phyloP scores from a whole-genome alignment of 2,329 filamentous ascomycete species.

The Pseudofabraea citricarpa region DNA sequence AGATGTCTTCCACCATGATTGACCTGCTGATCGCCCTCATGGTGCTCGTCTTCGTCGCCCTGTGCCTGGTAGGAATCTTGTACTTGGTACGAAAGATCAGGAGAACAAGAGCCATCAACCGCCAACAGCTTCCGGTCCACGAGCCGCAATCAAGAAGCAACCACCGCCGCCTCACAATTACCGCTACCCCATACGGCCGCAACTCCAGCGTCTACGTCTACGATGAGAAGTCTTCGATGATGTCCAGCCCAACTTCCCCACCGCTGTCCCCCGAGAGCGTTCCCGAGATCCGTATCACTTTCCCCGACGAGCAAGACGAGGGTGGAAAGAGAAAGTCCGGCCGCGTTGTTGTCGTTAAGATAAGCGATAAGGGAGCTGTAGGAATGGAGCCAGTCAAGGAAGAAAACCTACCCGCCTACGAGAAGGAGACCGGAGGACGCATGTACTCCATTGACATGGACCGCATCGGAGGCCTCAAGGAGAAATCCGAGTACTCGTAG shows the following conservation, averaged over 20 bases:
- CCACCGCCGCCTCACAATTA: conserved; percentile 52
- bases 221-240: conserved; percentile 73
- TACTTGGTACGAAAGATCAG: conserved; percentile 68
- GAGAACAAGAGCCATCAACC: conserved; percentile 36
- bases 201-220: conserved; percentile 73
- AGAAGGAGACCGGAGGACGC: conserved; percentile 70
- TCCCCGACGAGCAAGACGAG: conserved; percentile 91
- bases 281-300: conserved; percentile 96
- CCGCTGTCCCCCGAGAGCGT: conserved; percentile 77
- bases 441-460: conserved; percentile 96
- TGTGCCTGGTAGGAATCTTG: conserved; percentile 64
- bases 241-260: conserved; percentile 69
- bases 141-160: conserved; percentile 31
- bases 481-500: conserved; percentile 56
- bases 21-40: conserved; percentile 77
- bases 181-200: conserved; percentile 38
- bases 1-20: conserved; percentile 57
- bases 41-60: conserved; percentile 67
- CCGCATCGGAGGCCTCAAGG: conserved; percentile 87
- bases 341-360: conserved; percentile 84
- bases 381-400: conserved; percentile 81
- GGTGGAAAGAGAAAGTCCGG: conserved; percentile 76
- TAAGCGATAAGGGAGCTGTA: conserved; percentile 79
- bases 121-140: conserved; percentile 64
- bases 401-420: conserved; percentile 79